Percentiles rank a stretch among this genome's conserved stretches.
Conservation (phyloP, 805 yeast species). For the Metschnikowia borealis region DNA sequence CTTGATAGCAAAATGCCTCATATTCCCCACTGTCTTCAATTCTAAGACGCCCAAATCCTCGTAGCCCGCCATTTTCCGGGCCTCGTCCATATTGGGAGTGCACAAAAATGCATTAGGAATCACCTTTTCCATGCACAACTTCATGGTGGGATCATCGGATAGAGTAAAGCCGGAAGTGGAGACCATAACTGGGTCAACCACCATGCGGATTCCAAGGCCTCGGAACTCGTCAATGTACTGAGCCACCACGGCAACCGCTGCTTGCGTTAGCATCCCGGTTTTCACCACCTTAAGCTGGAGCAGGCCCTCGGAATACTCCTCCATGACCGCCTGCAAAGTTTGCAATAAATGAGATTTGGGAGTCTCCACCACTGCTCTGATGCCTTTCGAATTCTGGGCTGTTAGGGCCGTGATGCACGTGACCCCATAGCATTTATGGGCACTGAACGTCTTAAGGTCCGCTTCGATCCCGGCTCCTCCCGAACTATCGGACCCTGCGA, state of each 20-base stretch:
- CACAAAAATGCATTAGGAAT: conserved; percentile 54
- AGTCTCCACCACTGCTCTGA: conserved; percentile 43
- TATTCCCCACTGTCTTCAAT: conserved; percentile 34
- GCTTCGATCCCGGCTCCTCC: conserved; percentile 96
- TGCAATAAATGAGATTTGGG: conserved; percentile 41
- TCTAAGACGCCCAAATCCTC: not conserved
- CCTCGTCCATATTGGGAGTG: conserved; percentile 78
- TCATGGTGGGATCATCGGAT: conserved; percentile 45
- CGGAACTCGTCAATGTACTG: conserved; percentile 32
- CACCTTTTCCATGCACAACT: conserved; percentile 39
- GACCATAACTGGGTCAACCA: conserved; percentile 82
- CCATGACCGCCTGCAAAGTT: conserved; percentile 51
- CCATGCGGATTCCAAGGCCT: conserved; percentile 32
- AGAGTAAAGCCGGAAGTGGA: conserved; percentile 72
- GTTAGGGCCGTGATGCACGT: conserved; percentile 78
- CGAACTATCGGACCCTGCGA: conserved; percentile 78
- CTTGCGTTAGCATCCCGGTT: conserved; percentile 70
- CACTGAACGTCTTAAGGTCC: conserved; percentile 73
- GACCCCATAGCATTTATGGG: conserved; percentile 70
- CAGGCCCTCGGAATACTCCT: conserved; percentile 47
- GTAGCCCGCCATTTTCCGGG: conserved; percentile 21
- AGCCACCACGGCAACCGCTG: conserved; percentile 47
- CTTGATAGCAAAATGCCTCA: conserved; percentile 20
- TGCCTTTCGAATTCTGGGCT: conserved; percentile 62
- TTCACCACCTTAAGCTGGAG: conserved; percentile 55